These are phyloP conservation scores for Dactylis glomerata DNA, from an alignment of 176 grass and related monocot species.

Conservation along the genomic window DNA sequence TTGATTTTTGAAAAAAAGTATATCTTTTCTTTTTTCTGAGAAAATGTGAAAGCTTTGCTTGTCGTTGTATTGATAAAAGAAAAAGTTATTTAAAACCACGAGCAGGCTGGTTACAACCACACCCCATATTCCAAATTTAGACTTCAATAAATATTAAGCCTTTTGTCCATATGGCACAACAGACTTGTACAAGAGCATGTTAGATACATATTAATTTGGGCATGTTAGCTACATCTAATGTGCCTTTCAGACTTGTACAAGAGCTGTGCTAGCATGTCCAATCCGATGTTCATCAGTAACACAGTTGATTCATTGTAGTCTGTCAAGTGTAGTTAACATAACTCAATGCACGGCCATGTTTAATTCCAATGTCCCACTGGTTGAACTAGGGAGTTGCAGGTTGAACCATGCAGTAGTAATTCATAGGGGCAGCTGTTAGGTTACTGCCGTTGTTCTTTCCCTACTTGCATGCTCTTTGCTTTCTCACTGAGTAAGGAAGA, in stretches of 20 bases:
- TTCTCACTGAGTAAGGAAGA: background rate
- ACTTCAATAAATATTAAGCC: background rate
- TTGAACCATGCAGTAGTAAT: slow-evolving; percentile 1
- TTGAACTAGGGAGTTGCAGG: background rate
- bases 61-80: background rate
- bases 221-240: background rate
- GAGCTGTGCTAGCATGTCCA: background rate
- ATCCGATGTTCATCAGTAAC: no score
- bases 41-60: background rate
- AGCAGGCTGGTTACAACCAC: background rate
- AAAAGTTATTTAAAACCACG: background rate
- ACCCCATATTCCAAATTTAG: background rate
- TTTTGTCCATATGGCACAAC: background rate
- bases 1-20: background rate
- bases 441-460: background rate
- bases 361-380: background rate
- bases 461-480: background rate
- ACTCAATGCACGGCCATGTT: background rate
- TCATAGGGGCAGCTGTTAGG: background rate
- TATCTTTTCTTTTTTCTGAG: background rate
- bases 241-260: background rate
- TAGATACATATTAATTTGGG: background rate
- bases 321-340: background rate
- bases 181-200: no score
- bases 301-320: background rate